Conservation (phyloP, 148 eudicot genomes). For the Spergularia marina region DNA sequence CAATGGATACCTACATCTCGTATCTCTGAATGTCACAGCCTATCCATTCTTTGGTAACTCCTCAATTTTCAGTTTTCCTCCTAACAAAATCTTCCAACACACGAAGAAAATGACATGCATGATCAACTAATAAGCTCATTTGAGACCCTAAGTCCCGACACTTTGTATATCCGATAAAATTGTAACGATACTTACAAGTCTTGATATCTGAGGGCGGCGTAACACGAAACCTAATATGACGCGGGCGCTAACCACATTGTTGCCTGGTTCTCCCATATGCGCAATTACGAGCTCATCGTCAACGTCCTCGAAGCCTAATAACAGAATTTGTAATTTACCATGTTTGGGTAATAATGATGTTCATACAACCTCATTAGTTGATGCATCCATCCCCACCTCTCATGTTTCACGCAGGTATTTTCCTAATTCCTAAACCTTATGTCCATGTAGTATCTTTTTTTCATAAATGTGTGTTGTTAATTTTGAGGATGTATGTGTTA, state of each 20-base stretch:
- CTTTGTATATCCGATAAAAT: not conserved
- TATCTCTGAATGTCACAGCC: not conserved
- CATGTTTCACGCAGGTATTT: constrained; percentile 38
- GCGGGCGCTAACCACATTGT: constrained; percentile 19
- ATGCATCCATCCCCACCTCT: not conserved
- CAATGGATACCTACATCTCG: constrained; percentile 17
- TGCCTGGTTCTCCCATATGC: constrained; percentile 5
- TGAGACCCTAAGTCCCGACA: no score
- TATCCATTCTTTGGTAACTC: constrained; percentile 16
- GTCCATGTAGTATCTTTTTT: not conserved
- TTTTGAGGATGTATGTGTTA: no score
- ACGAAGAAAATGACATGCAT: no score
- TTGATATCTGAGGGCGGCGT: not conserved
- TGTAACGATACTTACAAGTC: no score
- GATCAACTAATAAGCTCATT: no score
- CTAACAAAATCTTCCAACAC: no score
- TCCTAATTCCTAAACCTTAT: no score
- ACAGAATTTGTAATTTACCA: not conserved
- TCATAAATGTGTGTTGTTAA: no score
- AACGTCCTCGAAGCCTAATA: constrained; percentile 6
- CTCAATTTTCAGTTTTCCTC: not conserved
- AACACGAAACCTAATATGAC: not conserved
- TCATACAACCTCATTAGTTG: constrained; percentile 16
- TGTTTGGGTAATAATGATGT: constrained; percentile 7
- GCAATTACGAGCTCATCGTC: constrained; percentile 4